A percentile compares a stretch with the other conserved stretches of the same genome.
phyloP scores from a whole-genome alignment of 441 rosid genomes.

The Rhodomyrtus psidioides region DNA sequence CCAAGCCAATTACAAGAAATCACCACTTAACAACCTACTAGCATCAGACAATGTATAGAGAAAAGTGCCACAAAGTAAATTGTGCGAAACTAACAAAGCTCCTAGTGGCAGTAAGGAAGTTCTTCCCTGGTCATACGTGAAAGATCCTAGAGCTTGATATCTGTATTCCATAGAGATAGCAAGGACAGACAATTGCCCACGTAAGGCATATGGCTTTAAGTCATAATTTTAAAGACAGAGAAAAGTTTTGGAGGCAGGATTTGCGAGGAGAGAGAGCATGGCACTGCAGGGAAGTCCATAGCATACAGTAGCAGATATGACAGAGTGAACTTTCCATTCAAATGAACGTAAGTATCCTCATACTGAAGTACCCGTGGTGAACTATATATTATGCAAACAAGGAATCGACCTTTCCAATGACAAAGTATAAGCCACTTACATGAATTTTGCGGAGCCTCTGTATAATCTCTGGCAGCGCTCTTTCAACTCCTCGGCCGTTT shows the following conservation, averaged over 20 bases:
- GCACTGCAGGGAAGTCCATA: not conserved
- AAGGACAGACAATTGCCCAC: not conserved
- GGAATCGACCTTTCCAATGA: not conserved
- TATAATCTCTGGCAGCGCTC: conserved; percentile 67
- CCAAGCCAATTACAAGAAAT: not conserved
- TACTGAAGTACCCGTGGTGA: not conserved
- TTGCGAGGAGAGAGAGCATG: not conserved
- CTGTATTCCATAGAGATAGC: not conserved
- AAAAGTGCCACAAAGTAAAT: not conserved
- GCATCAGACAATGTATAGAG: not conserved
- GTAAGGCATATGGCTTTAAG: not conserved
- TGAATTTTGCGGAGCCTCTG: conserved; percentile 55
- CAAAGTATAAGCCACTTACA: conserved; percentile 24
- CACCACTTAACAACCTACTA: not conserved
- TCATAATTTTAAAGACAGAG: not conserved
- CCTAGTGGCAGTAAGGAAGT: not conserved
- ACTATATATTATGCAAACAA: not conserved
- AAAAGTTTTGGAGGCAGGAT: not conserved
- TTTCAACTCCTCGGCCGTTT: conserved; percentile 57
- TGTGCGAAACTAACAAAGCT: not conserved
- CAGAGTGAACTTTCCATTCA: not conserved
- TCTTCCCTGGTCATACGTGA: not conserved
- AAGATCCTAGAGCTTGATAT: not conserved
- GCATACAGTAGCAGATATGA: not conserved
- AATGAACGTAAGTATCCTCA: not conserved